Conservation (phyloP, 2,329 filamentous ascomycete species). For the Penicillium sp. region DNA sequence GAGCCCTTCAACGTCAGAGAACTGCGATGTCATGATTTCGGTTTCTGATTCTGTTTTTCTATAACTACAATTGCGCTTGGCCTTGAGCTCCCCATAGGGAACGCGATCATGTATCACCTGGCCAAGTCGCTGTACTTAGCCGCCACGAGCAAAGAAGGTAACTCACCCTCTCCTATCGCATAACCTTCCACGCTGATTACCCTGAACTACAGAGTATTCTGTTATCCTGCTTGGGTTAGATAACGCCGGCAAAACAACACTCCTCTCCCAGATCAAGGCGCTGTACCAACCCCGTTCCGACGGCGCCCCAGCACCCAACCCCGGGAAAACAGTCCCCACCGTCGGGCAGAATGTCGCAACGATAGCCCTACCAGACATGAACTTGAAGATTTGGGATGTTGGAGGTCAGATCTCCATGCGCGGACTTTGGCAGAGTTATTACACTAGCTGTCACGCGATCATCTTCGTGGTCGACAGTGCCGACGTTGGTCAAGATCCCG, state of each 20-base stretch:
- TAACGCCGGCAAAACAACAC: slow-evolving; percentile 97
- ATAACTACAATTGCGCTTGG: slow-evolving; percentile 13
- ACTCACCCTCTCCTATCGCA: not conserved
- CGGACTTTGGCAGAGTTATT: slow-evolving; percentile 94
- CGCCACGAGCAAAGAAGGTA: slow-evolving; percentile 95
- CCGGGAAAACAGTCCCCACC: slow-evolving; percentile 87
- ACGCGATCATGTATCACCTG: slow-evolving; percentile 80
- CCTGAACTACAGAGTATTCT: slow-evolving; percentile 72
- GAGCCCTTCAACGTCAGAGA: slow-evolving; percentile 1
- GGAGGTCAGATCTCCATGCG: slow-evolving; percentile 88
- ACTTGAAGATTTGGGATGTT: slow-evolving; percentile 98
- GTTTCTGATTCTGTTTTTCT: not conserved
- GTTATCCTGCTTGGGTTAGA: slow-evolving; percentile 95
- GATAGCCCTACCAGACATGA: slow-evolving; percentile 87
- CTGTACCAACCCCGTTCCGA: slow-evolving; percentile 60
- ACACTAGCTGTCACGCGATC: slow-evolving; percentile 89
- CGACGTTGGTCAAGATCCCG: slow-evolving; percentile 78
- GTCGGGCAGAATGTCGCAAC: slow-evolving; percentile 96
- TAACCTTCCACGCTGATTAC: not conserved
- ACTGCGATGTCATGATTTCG: slow-evolving; percentile 25
- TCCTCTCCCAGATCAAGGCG: slow-evolving; percentile 93
- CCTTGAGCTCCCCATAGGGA: slow-evolving; percentile 21
- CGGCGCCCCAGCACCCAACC: slow-evolving; percentile 51
- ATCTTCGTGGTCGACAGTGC: slow-evolving; percentile 97
- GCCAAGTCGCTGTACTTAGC: slow-evolving; percentile 92